Base-by-base conservation (phyloP, 1,139 yeast species). In the Yamadazyma blattariae region DNA sequence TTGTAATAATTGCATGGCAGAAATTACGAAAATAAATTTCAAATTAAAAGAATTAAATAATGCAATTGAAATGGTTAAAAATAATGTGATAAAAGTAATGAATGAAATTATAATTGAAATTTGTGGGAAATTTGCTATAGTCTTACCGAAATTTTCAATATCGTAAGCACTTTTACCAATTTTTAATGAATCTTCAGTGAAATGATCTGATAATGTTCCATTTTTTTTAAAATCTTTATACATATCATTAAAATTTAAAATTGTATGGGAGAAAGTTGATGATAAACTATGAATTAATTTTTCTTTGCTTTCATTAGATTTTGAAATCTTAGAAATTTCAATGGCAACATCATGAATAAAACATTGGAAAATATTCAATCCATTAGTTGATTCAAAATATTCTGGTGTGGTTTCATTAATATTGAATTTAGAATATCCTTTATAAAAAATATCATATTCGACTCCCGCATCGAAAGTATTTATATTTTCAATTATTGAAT, bases 321-420 rank as follows among this genome's bases (percentile, higher is more conserved):
- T 57, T 6, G 78, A 66, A 17, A 71, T 56, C 17, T 48, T 47
- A 2, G 72, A 74, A 26, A 78, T 49, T 42, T 74, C 76, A 3
- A 56, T 57, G 0, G 79, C 79, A 13, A 77, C 59, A 52, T 77
- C 82, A 37, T 67, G 59, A 11, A 76, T 59, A 12, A 77, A 52
- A 12, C 70, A 67, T 5, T 74, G 59, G 16, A 71, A 52, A 8
- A 75, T 47, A 50, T 77, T 79, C 34, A 74, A 49, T 0, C 79
- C 81, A 38, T 56, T 51, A 17, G 32, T 32, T 61, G 60, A 29
- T 44, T 56, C 37, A 57, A 51, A 46, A 79, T 76, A 29, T 50
- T 5, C 37, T 44, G 5, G 49, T 42, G 7, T 19, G 4, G 25
- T 28, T 5, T 19, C 13, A 14, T 34, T 28, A 14, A 20, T 18